Base-by-base conservation (phyloP, 2,329 filamentous ascomycete genomes). In the Coleophoma cylindrospora region DNA sequence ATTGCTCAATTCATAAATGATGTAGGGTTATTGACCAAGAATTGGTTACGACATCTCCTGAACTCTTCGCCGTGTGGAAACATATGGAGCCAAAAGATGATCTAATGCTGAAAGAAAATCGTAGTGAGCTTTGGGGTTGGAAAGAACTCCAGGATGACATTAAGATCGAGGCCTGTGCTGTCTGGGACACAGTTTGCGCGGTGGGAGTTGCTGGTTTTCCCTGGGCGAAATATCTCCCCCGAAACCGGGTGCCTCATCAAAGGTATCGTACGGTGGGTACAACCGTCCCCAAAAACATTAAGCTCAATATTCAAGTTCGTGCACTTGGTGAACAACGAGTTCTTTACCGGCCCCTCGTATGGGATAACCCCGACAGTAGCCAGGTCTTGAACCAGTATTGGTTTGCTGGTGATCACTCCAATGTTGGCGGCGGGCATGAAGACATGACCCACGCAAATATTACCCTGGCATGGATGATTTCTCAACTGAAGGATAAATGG, bases 381-480 rank as follows among this genome's bases (percentile, higher is more conserved):
- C 19, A 19, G 19, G 19, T 19, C 19, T 19, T 74, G 2, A 69
- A 68, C 43, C 71, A 74, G 62, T 64, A 65, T 40, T 75, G 69
- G 71, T 74, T 73, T 54, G 70, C 70, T 0, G 72, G 72, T 15
- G 67, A 69, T 9, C 74, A 77, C 57, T 68, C 66, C 34, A 76
- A 76, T 51, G 62, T 76, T 21, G 74, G 74, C n/a, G 74, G 74
- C 32, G 70, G 70, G 3, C 72, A 72, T 48, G 63, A 65, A 14
- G 72, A 76, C 52, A 67, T 71, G 45, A 68, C 70, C 32, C 61
- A 73, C 14, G 68, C 72, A 3, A 71, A 75, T 55, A 67, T 75
- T 44, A 68, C 69, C 5, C 63, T 76, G 15, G 71, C 72, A 2
- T 76, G 73, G 74, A 75, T 76, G 73, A 70, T 76, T 57, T 59